Percentiles rank a stretch among this genome's conserved stretches.
Conservation (phyloP, 208 protist genomes). For the Wallacemonas sp. region DNA sequence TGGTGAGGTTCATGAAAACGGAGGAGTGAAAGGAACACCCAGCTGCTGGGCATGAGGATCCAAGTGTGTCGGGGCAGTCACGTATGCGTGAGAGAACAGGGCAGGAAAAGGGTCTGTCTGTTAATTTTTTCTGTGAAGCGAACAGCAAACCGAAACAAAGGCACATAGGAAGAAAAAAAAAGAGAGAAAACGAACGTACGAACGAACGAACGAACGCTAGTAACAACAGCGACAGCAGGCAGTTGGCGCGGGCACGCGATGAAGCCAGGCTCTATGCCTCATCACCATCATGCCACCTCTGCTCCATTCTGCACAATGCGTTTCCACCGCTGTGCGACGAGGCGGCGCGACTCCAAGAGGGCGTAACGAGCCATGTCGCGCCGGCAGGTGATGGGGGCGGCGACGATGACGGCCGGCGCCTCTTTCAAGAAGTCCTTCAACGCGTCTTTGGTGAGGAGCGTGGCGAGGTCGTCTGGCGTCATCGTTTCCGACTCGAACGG, state of each 20-base stretch:
- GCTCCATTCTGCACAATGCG: conserved; percentile 22
- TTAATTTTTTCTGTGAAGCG: too few species aligned
- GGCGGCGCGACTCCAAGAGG: conserved; percentile 59
- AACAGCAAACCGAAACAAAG: background rate
- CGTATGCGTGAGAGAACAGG: too few species aligned
- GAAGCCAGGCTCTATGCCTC: too few species aligned
- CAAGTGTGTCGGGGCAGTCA: too few species aligned
- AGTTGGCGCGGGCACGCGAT: too few species aligned
- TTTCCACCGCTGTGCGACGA: conserved; percentile 65
- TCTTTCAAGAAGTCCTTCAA: conserved; percentile 89
- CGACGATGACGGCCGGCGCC: conserved; percentile 53
- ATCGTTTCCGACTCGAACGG: conserved; percentile 76
- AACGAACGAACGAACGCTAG: too few species aligned
- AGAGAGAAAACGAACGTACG: background rate
- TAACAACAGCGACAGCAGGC: background rate
- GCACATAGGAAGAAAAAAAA: background rate
- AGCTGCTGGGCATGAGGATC: too few species aligned
- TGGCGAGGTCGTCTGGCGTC: conserved; percentile 57
- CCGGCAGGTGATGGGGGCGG: conserved; percentile 53
- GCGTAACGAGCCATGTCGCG: conserved; percentile 69
- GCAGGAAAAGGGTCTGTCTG: too few species aligned
- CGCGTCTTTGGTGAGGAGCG: conserved; percentile 73
- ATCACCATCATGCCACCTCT: background rate
- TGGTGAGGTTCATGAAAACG: too few species aligned
- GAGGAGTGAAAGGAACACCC: too few species aligned